phyloP scores from a whole-genome alignment of 2,329 filamentous ascomycete species.

The Penicillium expansum region DNA sequence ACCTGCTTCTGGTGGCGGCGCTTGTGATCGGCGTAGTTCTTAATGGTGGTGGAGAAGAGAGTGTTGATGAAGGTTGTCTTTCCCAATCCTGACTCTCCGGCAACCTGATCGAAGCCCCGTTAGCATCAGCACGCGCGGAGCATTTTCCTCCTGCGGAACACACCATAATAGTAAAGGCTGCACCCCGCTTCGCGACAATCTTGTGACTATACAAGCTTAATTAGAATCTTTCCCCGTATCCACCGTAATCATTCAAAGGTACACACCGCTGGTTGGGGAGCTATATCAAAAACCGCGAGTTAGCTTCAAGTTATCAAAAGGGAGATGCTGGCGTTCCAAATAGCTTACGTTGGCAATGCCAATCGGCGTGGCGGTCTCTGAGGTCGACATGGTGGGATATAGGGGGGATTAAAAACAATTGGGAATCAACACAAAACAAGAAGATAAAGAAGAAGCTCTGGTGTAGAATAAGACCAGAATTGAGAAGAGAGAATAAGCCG shows the following conservation, averaged over 20 bases:
- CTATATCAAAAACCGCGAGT: constrained; percentile 38
- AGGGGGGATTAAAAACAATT: constrained; percentile 21
- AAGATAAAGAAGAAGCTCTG: constrained; percentile 17
- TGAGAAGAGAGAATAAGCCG: constrained; percentile 7
- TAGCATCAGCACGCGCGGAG: constrained; percentile 20
- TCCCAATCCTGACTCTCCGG: constrained; percentile 95
- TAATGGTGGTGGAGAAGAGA: constrained; percentile 99
- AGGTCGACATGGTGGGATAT: constrained; percentile 52
- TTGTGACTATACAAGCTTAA: constrained; percentile 55
- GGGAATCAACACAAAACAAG: constrained; percentile 19
- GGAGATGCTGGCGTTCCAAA: neutral
- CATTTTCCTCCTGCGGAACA: constrained; percentile 26
- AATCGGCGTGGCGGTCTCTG: constrained; percentile 64
- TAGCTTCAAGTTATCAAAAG: constrained; percentile 8
- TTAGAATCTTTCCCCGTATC: constrained; percentile 22
- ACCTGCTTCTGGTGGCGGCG: constrained; percentile 98
- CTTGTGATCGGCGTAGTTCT: constrained; percentile 99
- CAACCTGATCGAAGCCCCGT: constrained; percentile 62
- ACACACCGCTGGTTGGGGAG: constrained; percentile 66
- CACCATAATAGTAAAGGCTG: constrained; percentile 99
- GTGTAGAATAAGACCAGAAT: constrained; percentile 10
- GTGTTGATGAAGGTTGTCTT: constrained; percentile 99
- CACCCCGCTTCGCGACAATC: constrained; percentile 79
- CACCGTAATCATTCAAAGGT: constrained; percentile 40
- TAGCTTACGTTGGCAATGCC: constrained; percentile 69